Evolutionary conservation across 352 stramenopile species (phyloP), one percentile per base, ranked within the genome.

Genomic region (Halophytophthora batemanensis): DNA sequence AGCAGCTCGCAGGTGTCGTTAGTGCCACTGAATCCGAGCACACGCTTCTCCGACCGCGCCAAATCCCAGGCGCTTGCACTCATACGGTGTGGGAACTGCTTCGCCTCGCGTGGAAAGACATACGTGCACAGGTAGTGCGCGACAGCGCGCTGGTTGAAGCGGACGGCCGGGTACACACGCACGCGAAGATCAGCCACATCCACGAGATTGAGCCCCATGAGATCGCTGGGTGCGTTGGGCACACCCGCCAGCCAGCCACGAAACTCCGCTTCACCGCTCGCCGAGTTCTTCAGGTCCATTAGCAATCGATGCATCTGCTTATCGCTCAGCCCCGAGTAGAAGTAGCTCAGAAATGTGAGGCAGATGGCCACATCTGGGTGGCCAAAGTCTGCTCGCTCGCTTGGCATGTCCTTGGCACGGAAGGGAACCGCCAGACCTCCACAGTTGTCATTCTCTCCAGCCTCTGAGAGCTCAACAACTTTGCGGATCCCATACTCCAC

Each of bases 21-120:
- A 19, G 79, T 93, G 0, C 80, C 82, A 13, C 76, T 89, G 50
- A 93, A 90, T 2, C 82, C 82, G 34, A 86, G 56, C 19, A 69
- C 60, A 2, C 15, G 33, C 33, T 38, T 14, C 33, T 38, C 33
- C 33, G 33, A 38, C 15, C n/a, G 33, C 3, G 39, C 51, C 1
- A 90, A 46, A 63, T 90, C 64, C 78, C 82, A 93, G 15, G 79
- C 50, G 25, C 61, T 89, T 19, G 66, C 60, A 14, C 60, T 66
- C 2, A 90, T 44, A 6, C 72, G 63, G 1, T 70, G 21, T 13
- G 66, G 63, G 50, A 72, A 91, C 54, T 87, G 74, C 14, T 66
- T 44, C n/a, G 59, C 86, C 34, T 93, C 82, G 12, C 28, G 21
- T 17, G 76, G 73, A 50, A 93, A 87, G 28, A 90, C 73, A 28